Conservation (phyloP, 257 asterid genomes). For the Rubia yunnanensis region DNA sequence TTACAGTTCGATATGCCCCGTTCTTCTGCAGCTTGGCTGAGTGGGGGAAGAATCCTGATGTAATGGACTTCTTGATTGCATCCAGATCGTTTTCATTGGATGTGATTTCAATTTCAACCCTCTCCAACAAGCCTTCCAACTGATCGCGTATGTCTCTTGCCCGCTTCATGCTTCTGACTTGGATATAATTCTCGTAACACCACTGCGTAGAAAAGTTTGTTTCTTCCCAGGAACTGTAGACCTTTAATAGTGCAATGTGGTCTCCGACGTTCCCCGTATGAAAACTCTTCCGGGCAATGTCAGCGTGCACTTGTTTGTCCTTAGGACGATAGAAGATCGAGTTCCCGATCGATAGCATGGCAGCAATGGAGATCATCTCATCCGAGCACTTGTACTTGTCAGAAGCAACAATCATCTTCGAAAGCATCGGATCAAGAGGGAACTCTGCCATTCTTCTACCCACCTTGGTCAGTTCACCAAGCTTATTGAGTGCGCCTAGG, state of each 20-base stretch:
- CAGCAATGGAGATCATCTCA: slow-evolving; percentile 83
- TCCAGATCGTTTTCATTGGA: slow-evolving; percentile 57
- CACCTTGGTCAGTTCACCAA: slow-evolving; percentile 70
- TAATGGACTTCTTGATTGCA: slow-evolving; percentile 64
- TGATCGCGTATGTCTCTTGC: slow-evolving; percentile 95
- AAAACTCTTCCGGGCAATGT: slow-evolving; percentile 83
- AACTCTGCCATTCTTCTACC: slow-evolving; percentile 98
- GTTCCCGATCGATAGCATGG: slow-evolving; percentile 88
- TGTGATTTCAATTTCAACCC: slow-evolving; percentile 77
- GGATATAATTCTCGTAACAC: slow-evolving; percentile 92
- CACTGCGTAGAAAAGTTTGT: slow-evolving; percentile 83
- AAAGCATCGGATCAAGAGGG: slow-evolving; percentile 90
- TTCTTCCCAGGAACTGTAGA: slow-evolving; percentile 85
- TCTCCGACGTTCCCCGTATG: slow-evolving; percentile 93
- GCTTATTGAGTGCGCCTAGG: slow-evolving; percentile 81
- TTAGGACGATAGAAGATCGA: slow-evolving; percentile 92
- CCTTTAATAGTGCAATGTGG: slow-evolving; percentile 86
- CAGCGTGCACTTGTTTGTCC: slow-evolving; percentile 92
- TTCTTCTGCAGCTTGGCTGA: slow-evolving; percentile 74
- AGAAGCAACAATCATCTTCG: slow-evolving; percentile 92
- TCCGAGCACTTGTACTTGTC: slow-evolving; percentile 78
- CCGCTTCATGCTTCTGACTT: slow-evolving; percentile 93
- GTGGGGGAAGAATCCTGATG: slow-evolving; percentile 79
- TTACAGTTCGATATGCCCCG: slow-evolving; percentile 80
- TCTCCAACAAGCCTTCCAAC: slow-evolving; percentile 74